Conservation (phyloP, 306 rosid genomes). For the Begonia masoniana region DNA sequence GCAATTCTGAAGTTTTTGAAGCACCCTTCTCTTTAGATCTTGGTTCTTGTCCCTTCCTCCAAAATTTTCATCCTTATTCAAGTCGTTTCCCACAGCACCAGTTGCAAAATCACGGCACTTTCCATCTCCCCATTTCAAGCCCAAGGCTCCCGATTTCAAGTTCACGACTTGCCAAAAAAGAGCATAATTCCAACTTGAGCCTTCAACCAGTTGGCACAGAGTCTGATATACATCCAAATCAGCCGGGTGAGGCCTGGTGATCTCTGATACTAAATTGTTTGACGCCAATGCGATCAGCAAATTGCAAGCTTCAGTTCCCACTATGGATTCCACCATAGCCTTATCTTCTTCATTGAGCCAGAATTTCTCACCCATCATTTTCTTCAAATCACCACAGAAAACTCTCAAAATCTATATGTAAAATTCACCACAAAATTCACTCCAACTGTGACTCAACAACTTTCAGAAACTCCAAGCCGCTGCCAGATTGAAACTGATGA, state of each 20-base stretch:
- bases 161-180: slow-evolving; percentile 70
- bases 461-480: too few species aligned
- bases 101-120: slow-evolving; percentile 34
- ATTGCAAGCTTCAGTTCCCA: slow-evolving; percentile 72
- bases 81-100: slow-evolving; percentile 12
- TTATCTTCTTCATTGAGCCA: slow-evolving; percentile 67
- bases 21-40: slow-evolving; percentile 45
- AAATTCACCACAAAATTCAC: background rate
- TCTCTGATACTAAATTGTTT: slow-evolving; percentile 32
- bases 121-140: slow-evolving; percentile 76
- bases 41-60: slow-evolving; percentile 28
- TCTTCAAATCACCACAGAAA: slow-evolving; percentile 2
- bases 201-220: slow-evolving; percentile 49
- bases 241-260: slow-evolving; percentile 20
- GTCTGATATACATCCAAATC: slow-evolving; percentile 37
- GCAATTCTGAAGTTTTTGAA: slow-evolving; percentile 52
- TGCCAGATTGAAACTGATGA: too few species aligned
- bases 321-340: slow-evolving; percentile 59
- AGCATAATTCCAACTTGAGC: slow-evolving; percentile 64
- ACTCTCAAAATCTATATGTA: background rate
- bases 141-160: slow-evolving; percentile 63
- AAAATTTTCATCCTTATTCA: slow-evolving; percentile 11
- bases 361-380: slow-evolving; percentile 48
- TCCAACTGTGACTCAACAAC: too few species aligned
- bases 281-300: slow-evolving; percentile 53